These are phyloP conservation scores for Aspergillus oerlinghausenensis DNA, from an alignment of 2,329 filamentous ascomycete genomes.

Conservation along the genomic window DNA sequence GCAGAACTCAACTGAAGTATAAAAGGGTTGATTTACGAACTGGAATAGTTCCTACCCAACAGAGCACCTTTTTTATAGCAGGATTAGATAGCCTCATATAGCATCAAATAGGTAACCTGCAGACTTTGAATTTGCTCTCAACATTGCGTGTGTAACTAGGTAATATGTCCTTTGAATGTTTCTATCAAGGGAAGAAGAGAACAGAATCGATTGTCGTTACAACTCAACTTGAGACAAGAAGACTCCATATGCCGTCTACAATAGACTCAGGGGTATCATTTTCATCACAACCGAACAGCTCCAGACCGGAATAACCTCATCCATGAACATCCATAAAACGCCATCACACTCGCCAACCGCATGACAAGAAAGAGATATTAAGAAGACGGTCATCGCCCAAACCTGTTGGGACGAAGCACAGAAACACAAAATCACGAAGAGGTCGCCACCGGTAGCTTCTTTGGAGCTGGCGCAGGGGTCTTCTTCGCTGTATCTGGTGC, in stretches of 20 bases:
- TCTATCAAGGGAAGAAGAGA: neutral
- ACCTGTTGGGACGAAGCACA: neutral
- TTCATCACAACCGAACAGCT: slow-evolving; percentile 21
- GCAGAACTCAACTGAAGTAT: slow-evolving; percentile 11
- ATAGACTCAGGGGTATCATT: slow-evolving; percentile 26
- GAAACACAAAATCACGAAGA: slow-evolving; percentile 8
- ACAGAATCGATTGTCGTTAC: neutral
- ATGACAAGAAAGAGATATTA: slow-evolving; percentile 3
- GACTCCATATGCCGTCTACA: neutral
- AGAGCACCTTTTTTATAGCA: neutral
- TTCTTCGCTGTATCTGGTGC: slow-evolving; percentile 21
- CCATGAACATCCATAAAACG: neutral
- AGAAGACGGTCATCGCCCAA: slow-evolving; percentile 6
- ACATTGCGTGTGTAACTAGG: neutral
- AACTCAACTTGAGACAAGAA: neutral
- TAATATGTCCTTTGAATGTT: neutral
- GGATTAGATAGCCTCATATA: neutral
- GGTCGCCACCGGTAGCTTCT: slow-evolving; percentile 19
- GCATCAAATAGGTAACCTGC: neutral
- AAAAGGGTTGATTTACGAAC: neutral
- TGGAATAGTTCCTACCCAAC: neutral
- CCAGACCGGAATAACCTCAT: neutral
- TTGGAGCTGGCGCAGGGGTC: slow-evolving; percentile 16
- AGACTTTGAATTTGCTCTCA: neutral
- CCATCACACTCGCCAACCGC: slow-evolving; percentile 1